Evolutionary conservation across 2,329 filamentous ascomycete genomes (phyloP).

Genomic region (Talaromyces sp.): DNA sequence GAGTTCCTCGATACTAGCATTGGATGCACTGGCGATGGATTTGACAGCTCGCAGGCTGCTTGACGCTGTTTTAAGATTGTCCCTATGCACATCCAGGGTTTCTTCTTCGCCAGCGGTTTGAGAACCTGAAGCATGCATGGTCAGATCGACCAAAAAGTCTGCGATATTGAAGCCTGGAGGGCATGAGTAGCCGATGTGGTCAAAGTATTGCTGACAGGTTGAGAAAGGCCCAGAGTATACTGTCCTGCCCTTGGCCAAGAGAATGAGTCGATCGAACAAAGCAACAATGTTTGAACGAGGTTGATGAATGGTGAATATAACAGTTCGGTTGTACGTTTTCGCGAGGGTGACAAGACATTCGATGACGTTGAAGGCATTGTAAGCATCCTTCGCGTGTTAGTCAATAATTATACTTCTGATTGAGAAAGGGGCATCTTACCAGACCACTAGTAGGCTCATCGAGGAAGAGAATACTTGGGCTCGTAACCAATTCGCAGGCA

Average conservation of each 20-base stretch:
- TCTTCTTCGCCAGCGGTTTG: conserved; percentile 52
- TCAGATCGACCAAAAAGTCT: conserved; percentile 93
- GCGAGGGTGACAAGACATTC: conserved; percentile 92
- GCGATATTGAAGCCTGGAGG: conserved; percentile 98
- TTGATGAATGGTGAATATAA: conserved; percentile 98
- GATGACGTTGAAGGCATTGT: conserved; percentile 96
- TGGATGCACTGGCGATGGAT: conserved; percentile 80
- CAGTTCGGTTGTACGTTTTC: conserved; percentile 93
- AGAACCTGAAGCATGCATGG: conserved; percentile 79
- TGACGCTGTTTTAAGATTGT: conserved; percentile 65
- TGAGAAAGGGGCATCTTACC: conserved; percentile 17
- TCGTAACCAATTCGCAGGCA: conserved; percentile 94
- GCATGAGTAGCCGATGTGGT: conserved; percentile 84
- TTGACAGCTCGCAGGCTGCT: conserved; percentile 87
- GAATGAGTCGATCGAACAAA: conserved; percentile 87
- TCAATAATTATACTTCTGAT: neutral
- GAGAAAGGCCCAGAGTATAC: conserved; percentile 92
- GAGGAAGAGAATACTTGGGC: conserved; percentile 92
- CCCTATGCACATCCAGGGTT: conserved; percentile 54
- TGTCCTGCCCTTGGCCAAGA: conserved; percentile 80
- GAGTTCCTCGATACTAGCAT: conserved; percentile 63
- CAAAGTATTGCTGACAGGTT: conserved; percentile 87
- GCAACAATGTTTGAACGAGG: conserved; percentile 97
- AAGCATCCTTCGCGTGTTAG: conserved; percentile 61
- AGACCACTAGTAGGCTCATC: conserved; percentile 96